Evolutionary conservation across 768 basidiomycete genomes (phyloP), one percentile per base, ranked within the genome.

Genomic region (Lentinula sp.): DNA sequence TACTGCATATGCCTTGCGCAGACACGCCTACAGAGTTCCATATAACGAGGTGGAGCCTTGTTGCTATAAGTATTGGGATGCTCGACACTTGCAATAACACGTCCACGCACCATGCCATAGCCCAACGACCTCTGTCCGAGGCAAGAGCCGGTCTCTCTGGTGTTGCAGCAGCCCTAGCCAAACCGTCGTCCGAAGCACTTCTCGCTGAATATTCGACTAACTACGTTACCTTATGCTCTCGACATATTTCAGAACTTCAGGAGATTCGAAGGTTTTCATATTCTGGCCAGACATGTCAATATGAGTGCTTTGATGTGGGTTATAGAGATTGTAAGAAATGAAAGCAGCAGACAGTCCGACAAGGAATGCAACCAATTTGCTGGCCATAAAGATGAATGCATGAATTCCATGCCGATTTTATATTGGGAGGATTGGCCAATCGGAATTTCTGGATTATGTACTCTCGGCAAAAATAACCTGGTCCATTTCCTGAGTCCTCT

Each of bases 31-130:
- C 63, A 40, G 60, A 56, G 34, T 63, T 63, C 63, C 63, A 63
- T 15, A 63, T 39, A 15, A 57, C 63, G 15, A 63, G 48, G 32
- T 63, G 63, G 11, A 63, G n/a, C 62, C 62, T 62, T 48, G 7
- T 5, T 5, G 9, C 3, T 8, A 1, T 32, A 28, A 48, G 23
- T 34, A 34, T 16, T 58, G 16, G 34, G 10, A 39, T 16, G 18
- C 28, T 34, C 32, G 56, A 43, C 13, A 31, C 6, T 18, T 11
- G 4, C 11, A 43, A 28, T 45, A 18, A 16, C 40, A 28, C 8
- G 3, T 43, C 40, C 7, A 50, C 51, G 37, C 34, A 45, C 63
- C 63, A 63, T 15, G 63, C 63, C 63, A 63, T 63, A 16, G 63
- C 63, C 63, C 63, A 63, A 39, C 40, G 31, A 23, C 43, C 42